These are phyloP conservation scores for Xanthoconium separans DNA, from an alignment of 1,284 basidiomycete genomes.

Conservation along the genomic window DNA sequence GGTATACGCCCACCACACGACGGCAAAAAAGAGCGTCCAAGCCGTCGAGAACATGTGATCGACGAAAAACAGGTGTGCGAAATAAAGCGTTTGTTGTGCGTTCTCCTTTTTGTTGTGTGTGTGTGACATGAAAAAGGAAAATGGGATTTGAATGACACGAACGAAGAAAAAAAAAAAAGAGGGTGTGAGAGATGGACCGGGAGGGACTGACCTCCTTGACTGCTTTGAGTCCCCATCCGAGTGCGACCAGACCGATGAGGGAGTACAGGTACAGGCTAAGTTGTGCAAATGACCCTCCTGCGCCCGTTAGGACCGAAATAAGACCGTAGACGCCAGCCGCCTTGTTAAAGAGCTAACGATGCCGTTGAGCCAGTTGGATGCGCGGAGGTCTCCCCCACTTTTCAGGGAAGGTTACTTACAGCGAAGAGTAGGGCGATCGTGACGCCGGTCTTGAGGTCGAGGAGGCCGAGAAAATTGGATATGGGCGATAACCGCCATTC, in stretches of 20 bases:
- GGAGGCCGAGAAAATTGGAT: constrained; percentile 75
- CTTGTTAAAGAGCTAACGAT: constrained; percentile 86
- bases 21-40: constrained; percentile 90
- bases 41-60: constrained; percentile 93
- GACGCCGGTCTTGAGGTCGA: constrained; percentile 90
- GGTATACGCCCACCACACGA: constrained; percentile 87
- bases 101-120: constrained; percentile 78
- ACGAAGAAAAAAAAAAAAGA: neutral
- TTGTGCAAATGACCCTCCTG: constrained; percentile 87
- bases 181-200: neutral
- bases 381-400: neutral
- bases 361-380: constrained; percentile 10
- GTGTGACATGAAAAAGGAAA: neutral
- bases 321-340: constrained; percentile 97
- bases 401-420: constrained; percentile 43
- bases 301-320: constrained; percentile 83
- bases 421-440: constrained; percentile 85
- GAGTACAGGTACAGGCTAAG: constrained; percentile 94
- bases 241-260: constrained; percentile 74
- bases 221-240: constrained; percentile 86
- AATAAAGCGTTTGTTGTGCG: constrained; percentile 79
- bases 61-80: constrained; percentile 89
- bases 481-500: constrained; percentile 81
- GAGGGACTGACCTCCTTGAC: constrained; percentile 69
- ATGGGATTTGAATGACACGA: constrained; percentile 1